Conservation (phyloP, 495 filamentous ascomycete genomes). For the Talaromyces stipitatus region DNA sequence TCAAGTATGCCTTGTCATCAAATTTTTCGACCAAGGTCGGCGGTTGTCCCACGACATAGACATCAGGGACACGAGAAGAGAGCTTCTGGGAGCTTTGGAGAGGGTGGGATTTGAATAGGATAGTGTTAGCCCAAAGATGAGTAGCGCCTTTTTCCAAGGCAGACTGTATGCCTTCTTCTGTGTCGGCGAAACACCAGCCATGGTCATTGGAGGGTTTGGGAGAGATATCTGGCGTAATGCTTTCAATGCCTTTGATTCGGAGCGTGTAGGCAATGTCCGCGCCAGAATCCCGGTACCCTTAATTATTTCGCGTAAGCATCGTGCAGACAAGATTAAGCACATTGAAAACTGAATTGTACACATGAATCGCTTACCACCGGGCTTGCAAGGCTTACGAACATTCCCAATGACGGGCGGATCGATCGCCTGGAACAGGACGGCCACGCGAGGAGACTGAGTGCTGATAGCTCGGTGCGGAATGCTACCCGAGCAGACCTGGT, state of each 20-base stretch:
- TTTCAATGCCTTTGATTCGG: slow-evolving; percentile 10
- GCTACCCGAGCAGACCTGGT: neutral
- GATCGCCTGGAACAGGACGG: slow-evolving; percentile 21
- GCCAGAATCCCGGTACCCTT: slow-evolving; percentile 33
- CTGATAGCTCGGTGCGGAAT: neutral
- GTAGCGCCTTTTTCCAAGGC: slow-evolving; percentile 26
- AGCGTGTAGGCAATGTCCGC: slow-evolving; percentile 27
- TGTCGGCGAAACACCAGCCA: slow-evolving; percentile 31
- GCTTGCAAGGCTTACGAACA: slow-evolving; percentile 21
- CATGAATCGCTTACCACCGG: slow-evolving; percentile 19
- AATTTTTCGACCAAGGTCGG: slow-evolving; percentile 27
- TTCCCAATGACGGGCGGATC: slow-evolving; percentile 23
- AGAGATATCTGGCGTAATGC: slow-evolving; percentile 13
- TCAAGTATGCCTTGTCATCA: slow-evolving; percentile 32
- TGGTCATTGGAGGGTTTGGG: slow-evolving; percentile 12
- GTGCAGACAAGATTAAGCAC: no score
- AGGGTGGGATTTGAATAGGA: slow-evolving; percentile 27
- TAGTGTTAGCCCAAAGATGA: slow-evolving; percentile 34
- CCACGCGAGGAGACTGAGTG: slow-evolving; percentile 10
- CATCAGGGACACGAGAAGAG: slow-evolving; percentile 6
- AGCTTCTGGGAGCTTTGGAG: slow-evolving; percentile 21
- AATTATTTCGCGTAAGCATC: neutral
- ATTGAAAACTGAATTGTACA: no score
- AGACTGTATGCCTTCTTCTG: slow-evolving; percentile 23
- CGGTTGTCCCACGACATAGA: slow-evolving; percentile 27